A percentile compares a stretch with the other conserved stretches of the same genome.
Evolutionary conservation across 495 filamentous ascomycete genomes (phyloP).

Genomic region (Neurospora terricola): DNA sequence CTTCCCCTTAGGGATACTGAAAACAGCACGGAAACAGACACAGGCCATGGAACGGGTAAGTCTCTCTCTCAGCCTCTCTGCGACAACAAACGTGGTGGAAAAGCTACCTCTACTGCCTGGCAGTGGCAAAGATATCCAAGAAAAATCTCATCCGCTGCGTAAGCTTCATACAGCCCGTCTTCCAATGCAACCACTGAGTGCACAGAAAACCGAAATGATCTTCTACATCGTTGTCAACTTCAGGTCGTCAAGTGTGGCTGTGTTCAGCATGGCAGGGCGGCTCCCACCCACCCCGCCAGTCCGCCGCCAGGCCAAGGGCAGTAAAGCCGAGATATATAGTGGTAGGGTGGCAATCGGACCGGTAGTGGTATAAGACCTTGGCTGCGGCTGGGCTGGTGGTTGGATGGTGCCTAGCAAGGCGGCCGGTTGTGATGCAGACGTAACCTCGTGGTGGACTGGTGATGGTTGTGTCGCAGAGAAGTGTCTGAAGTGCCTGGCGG

Average conservation of each 20-base stretch:
- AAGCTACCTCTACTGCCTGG: neutral
- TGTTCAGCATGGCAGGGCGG: neutral
- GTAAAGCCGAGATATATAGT: neutral
- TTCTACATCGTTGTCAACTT: neutral
- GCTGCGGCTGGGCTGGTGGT: neutral
- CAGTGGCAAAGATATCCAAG: neutral
- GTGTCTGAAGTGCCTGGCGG: neutral
- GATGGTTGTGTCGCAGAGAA: neutral
- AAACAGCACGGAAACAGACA: neutral
- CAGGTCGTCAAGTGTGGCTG: neutral
- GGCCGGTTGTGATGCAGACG: neutral
- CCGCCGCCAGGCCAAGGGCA: neutral
- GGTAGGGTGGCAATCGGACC: neutral
- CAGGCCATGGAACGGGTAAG: too few relatives aligned
- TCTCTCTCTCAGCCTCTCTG: too few relatives aligned
- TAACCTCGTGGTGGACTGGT: neutral
- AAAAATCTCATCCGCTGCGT: neutral
- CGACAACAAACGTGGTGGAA: neutral
- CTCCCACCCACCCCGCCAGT: neutral
- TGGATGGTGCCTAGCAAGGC: neutral
- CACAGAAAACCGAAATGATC: neutral
- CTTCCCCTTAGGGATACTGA: neutral
- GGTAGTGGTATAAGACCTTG: neutral
- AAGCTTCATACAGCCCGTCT: neutral
- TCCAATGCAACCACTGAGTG: neutral